Conservation (phyloP, 257 asterid genomes). For the Solanum clarkiae region DNA sequence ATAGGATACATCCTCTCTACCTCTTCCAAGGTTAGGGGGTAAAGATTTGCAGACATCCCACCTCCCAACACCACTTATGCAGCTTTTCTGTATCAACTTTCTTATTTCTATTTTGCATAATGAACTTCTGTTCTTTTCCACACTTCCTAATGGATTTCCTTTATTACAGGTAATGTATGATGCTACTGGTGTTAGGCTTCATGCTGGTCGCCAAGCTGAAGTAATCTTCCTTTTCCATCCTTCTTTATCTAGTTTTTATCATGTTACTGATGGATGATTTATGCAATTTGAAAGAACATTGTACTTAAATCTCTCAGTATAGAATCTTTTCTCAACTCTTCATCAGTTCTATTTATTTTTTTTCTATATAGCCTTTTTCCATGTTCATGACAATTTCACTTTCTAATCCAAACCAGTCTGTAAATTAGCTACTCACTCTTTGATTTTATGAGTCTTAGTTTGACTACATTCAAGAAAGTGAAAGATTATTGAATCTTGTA, state of each 20-base stretch:
- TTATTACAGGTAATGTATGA: slow-evolving; percentile 86
- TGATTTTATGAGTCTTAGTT: too few species aligned
- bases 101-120: neutral
- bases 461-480: neutral
- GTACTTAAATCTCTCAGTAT: neutral
- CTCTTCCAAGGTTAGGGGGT: neutral
- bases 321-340: neutral
- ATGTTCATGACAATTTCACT: neutral
- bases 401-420: neutral
- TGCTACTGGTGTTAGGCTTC: slow-evolving; percentile 92
- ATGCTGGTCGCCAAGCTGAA: slow-evolving; percentile 99
- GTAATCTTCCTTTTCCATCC: slow-evolving; percentile 27
- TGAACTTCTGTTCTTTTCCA: neutral
- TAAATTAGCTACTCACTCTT: too few species aligned
- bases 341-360: neutral
- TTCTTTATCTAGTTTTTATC: neutral
- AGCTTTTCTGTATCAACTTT: neutral
- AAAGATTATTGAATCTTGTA: neutral
- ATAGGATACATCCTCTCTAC: neutral
- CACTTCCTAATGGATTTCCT: slow-evolving; percentile 11
- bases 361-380: neutral
- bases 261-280: neutral
- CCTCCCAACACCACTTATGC: neutral
- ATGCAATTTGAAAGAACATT: neutral
- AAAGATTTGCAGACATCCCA: neutral